Conservation (phyloP, 116 monocot species). For the Dioscorea cayenensis region DNA sequence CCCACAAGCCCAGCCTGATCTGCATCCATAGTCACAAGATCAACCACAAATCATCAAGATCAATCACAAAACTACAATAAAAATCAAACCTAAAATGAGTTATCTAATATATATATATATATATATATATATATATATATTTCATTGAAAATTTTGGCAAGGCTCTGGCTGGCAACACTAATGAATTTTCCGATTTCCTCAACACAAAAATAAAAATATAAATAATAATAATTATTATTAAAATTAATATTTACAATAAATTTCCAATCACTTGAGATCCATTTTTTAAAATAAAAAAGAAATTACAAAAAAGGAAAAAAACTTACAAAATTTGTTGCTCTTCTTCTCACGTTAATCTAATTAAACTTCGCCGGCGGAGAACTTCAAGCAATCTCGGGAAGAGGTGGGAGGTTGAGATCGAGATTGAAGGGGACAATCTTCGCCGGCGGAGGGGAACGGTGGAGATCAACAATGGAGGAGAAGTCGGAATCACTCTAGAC, state of each 20-base stretch:
- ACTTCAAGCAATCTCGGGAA: constrained; percentile 14
- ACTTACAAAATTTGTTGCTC: neutral
- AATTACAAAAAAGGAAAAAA: neutral
- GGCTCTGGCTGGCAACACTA: too few relatives aligned
- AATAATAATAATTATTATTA: neutral
- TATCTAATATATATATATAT: too few relatives aligned
- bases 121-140: too few relatives aligned
- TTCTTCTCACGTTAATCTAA: neutral
- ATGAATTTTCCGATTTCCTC: neutral
- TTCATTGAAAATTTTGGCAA: too few relatives aligned
- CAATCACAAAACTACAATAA: too few relatives aligned
- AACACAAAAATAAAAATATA: too few relatives aligned
- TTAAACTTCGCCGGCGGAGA: neutral
- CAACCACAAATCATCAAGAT: too few relatives aligned
- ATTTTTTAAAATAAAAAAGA: neutral
- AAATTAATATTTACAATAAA: neutral
- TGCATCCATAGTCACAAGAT: too few relatives aligned
- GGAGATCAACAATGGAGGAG: constrained; percentile 27
- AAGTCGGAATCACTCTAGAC: constrained; percentile 32
- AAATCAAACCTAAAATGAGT: too few relatives aligned
- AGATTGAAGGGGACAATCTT: constrained; percentile 4
- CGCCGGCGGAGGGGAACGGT: neutral
- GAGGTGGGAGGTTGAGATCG: constrained; percentile 28
- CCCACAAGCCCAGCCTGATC: too few relatives aligned
- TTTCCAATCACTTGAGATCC: neutral